Conservation (phyloP, 306 rosid genomes). For the Quercus parvula region DNA sequence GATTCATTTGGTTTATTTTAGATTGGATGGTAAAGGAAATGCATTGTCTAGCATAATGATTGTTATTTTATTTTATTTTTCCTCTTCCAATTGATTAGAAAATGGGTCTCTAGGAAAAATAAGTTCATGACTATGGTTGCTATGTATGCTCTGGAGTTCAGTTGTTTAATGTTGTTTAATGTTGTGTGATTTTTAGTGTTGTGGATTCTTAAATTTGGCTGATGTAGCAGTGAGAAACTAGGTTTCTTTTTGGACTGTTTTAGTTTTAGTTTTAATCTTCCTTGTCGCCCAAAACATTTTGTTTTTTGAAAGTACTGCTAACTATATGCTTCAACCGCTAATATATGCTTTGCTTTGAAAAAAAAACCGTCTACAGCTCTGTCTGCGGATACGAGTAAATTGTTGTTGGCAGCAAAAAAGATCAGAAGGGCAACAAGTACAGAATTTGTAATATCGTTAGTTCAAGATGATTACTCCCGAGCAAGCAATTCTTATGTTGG, state of each 20-base stretch:
- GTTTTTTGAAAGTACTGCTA: too few relatives aligned
- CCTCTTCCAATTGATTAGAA: background rate
- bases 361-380: constrained; percentile 47
- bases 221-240: too few relatives aligned
- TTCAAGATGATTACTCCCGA: constrained; percentile 71
- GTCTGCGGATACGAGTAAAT: constrained; percentile 73
- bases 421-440: constrained; percentile 72
- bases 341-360: background rate
- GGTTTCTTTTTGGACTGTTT: too few relatives aligned
- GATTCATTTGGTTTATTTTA: background rate
- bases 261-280: too few relatives aligned
- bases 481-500: constrained; percentile 62
- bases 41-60: background rate
- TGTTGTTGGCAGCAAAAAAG: constrained; percentile 76
- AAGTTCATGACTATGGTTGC: background rate
- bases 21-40: too few relatives aligned
- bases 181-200: background rate
- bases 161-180: background rate
- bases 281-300: too few relatives aligned
- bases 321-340: background rate
- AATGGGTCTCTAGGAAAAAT: background rate
- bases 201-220: background rate
- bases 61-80: background rate
- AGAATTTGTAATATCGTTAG: constrained; percentile 69
- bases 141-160: background rate